Conservation (phyloP, 2,329 filamentous ascomycete genomes). For the Podosphaera fusca region DNA sequence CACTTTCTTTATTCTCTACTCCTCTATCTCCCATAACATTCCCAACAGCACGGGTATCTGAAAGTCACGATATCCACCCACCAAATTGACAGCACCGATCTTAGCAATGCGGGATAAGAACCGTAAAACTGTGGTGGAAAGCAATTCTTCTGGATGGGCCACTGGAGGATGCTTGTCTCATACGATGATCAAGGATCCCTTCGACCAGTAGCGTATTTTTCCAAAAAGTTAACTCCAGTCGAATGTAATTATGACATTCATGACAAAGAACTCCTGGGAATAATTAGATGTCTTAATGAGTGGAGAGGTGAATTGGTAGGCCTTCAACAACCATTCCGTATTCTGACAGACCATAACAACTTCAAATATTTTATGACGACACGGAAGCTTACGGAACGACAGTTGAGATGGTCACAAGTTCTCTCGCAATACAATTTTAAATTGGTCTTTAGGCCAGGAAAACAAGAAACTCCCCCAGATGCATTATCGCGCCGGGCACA, state of each 20-base stretch:
- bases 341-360: conserved; percentile 3
- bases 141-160: no score
- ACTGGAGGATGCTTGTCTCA: not conserved
- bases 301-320: conserved; percentile 2
- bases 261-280: conserved; percentile 15
- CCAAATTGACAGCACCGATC: no score
- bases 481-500: not conserved
- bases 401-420: not conserved
- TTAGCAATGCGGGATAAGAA: no score
- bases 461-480: not conserved
- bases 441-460: not conserved
- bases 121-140: no score
- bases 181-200: not conserved
- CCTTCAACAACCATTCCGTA: not conserved
- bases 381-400: not conserved
- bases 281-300: conserved; percentile 7
- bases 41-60: no score
- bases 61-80: no score
- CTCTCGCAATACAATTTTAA: not conserved
- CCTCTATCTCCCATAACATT: no score
- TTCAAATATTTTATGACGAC: conserved; percentile 2
- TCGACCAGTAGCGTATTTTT: conserved; percentile 10
- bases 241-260: conserved; percentile 17
- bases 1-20: no score
- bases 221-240: conserved; percentile 7